Evolutionary conservation across 495 filamentous ascomycete genomes (phyloP).

Genomic region (Pyrenopolyporus hunteri): DNA sequence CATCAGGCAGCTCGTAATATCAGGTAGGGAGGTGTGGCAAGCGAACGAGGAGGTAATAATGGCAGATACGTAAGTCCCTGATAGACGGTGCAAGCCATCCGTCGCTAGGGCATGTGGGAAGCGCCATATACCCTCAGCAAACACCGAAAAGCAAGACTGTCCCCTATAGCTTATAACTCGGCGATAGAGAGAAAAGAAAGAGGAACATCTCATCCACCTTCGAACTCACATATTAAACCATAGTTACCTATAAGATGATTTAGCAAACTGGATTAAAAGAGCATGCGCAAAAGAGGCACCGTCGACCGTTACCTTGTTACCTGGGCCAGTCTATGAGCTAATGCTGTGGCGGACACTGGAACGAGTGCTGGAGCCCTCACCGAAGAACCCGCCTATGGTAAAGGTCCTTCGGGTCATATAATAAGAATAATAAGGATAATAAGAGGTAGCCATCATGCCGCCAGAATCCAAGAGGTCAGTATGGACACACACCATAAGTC

Average conservation of each 20-base stretch:
- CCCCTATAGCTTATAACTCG: constrained; percentile 14
- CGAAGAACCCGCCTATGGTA: constrained; percentile 14
- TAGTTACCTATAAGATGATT: constrained; percentile 2
- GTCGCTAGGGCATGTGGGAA: constrained; percentile 3
- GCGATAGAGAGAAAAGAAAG: not conserved
- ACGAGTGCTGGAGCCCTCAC: constrained; percentile 18
- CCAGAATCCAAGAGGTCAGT: not conserved
- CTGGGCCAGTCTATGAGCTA: not conserved
- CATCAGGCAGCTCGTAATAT: constrained; percentile 16
- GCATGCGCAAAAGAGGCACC: not conserved
- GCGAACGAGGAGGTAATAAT: constrained; percentile 15
- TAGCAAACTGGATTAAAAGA: constrained; percentile 4
- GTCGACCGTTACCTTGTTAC: no score
- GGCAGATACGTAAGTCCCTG: constrained; percentile 6
- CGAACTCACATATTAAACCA: constrained; percentile 1
- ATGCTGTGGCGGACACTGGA: constrained; percentile 17
- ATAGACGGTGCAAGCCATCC: constrained; percentile 8
- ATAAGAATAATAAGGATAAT: not conserved
- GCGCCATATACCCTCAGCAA: constrained; percentile 3
- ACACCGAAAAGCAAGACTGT: not conserved
- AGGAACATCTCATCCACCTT: not conserved
- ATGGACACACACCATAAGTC: constrained; percentile 26
- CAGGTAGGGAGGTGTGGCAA: constrained; percentile 14
- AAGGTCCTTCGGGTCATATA: constrained; percentile 11
- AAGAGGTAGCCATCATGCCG: constrained; percentile 6